Evolutionary conservation across 139 green algal genomes (phyloP).

Genomic region (Chlorella sorokiniana): DNA sequence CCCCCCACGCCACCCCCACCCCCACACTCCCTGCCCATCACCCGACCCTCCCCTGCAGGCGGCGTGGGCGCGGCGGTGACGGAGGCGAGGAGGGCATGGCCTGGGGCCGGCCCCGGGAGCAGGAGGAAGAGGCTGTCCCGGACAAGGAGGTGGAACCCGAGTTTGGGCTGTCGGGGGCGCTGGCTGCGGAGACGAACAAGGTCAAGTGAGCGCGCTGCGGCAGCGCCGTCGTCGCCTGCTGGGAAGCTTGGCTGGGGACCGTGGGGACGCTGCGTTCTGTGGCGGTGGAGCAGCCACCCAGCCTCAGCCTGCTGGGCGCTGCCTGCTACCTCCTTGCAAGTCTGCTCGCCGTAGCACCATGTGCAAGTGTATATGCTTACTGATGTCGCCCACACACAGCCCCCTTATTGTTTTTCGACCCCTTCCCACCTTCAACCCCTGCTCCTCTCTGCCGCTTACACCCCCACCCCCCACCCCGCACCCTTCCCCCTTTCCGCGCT

Average conservation of each 20-base stretch:
- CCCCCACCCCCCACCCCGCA: neutral
- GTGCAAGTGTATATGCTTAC: too few relatives aligned
- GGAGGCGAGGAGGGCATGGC: conserved; percentile 14
- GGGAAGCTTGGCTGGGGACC: too few relatives aligned
- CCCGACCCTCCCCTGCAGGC: neutral
- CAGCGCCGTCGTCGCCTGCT: neutral
- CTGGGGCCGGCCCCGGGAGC: conserved; percentile 26
- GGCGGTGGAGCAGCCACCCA: neutral
- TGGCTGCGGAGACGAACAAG: conserved; percentile 88
- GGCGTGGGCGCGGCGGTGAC: neutral
- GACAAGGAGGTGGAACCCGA: conserved; percentile 62
- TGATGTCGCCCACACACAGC: too few relatives aligned
- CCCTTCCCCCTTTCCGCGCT: neutral
- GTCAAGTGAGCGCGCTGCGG: conserved; percentile 49
- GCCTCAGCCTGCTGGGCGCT: too few relatives aligned
- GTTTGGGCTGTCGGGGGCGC: conserved; percentile 82
- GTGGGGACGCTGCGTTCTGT: neutral
- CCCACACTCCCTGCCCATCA: neutral
- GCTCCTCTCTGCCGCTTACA: neutral
- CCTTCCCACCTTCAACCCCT: neutral
- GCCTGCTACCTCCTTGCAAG: too few relatives aligned
- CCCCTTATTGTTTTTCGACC: too few relatives aligned
- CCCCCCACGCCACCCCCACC: neutral
- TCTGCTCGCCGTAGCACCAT: too few relatives aligned
- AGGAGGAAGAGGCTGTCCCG: conserved; percentile 30